Conservation (phyloP, 2,329 filamentous ascomycete genomes). For the Leptographium procerum region DNA sequence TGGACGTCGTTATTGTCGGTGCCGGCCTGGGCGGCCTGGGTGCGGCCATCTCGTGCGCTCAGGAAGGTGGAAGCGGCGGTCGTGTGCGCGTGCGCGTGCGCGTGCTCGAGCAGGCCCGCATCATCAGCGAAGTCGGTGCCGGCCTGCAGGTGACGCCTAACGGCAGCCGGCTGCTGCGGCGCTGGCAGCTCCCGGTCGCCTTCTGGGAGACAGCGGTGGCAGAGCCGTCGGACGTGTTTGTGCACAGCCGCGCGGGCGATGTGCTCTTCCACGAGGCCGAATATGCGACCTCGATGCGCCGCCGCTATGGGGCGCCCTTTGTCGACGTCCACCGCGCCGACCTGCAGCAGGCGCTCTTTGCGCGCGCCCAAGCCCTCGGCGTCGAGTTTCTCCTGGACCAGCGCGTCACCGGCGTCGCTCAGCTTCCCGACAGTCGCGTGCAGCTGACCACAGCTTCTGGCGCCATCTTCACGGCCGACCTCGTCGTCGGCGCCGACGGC, state of each 20-base stretch:
- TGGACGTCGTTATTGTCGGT: too few species aligned
- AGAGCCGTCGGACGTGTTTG: conserved; percentile 4
- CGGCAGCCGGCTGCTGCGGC: conserved; percentile 17
- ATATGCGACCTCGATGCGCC: conserved; percentile 15
- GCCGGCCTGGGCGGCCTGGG: too few species aligned
- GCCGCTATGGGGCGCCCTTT: conserved; percentile 21
- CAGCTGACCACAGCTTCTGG: conserved; percentile 13
- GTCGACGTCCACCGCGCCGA: conserved; percentile 24
- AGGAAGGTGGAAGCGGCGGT: too few species aligned
- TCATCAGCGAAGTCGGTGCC: conserved; percentile 1
- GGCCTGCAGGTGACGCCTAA: conserved; percentile 20
- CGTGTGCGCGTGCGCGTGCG: too few species aligned
- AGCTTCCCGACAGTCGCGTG: too few species aligned
- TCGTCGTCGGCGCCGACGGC: conserved; percentile 17
- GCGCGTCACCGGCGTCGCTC: too few species aligned
- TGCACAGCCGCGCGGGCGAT: conserved; percentile 4
- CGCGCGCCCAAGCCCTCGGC: conserved; percentile 11
- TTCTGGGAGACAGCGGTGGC: neutral
- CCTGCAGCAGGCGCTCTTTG: too few species aligned
- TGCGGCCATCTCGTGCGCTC: too few species aligned
- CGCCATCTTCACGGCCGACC: conserved; percentile 12
- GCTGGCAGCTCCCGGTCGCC: conserved; percentile 13
- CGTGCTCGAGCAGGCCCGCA: too few species aligned
- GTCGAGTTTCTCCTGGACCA: too few species aligned
- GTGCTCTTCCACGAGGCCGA: conserved; percentile 1